These are phyloP conservation scores for Dissophora globulifera DNA, from an alignment of 192 early-diverging fungal genomes.

Conservation along the genomic window DNA sequence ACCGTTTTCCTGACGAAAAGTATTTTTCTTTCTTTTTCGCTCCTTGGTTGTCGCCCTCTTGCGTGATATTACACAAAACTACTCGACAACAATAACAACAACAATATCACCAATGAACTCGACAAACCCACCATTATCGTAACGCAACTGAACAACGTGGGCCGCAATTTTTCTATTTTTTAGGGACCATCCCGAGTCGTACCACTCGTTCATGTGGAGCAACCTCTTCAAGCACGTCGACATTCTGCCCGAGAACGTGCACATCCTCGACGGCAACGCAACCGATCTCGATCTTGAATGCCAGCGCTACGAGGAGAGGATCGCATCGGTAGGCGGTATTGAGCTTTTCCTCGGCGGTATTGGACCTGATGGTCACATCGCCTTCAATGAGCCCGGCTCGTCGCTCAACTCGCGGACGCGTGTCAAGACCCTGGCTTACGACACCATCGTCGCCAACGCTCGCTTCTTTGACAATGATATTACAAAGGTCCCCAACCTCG, in stretches of 20 bases:
- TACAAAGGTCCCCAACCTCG: conserved; percentile 84
- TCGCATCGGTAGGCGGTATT: conserved; percentile 80
- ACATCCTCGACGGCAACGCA: conserved; percentile 88
- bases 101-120: too few species aligned
- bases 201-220: conserved; percentile 93
- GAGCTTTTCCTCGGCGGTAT: conserved; percentile 91
- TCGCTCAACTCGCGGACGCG: conserved; percentile 82
- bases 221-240: conserved; percentile 88
- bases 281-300: conserved; percentile 83
- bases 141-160: too few species aligned
- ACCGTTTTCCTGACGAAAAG: too few species aligned
- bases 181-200: conserved; percentile 85
- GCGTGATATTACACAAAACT: too few species aligned
- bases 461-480: conserved; percentile 89
- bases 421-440: conserved; percentile 89
- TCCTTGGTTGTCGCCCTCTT: too few species aligned
- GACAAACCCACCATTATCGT: too few species aligned
- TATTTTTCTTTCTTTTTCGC: too few species aligned
- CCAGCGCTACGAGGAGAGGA: conserved; percentile 79
- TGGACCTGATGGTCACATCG: conserved; percentile 91
- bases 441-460: conserved; percentile 87
- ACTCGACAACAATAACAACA: too few species aligned
- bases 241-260: conserved; percentile 82
- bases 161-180: too few species aligned
- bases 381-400: conserved; percentile 92